Base-by-base conservation (phyloP, 495 filamentous ascomycete genomes). In the Penicillium verhagenii region DNA sequence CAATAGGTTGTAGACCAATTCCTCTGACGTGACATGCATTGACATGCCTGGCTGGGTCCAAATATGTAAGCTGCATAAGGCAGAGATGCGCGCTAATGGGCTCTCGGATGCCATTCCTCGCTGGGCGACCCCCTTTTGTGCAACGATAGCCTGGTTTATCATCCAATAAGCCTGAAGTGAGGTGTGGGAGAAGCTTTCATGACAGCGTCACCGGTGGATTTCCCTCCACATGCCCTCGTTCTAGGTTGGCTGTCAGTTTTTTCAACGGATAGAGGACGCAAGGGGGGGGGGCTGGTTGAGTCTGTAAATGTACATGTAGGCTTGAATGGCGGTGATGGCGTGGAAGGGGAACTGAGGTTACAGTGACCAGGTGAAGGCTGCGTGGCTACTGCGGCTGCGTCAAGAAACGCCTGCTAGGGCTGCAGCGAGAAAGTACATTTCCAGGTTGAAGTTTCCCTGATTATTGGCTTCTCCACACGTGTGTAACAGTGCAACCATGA, bases 131-230 rank as follows among this genome's bases (percentile, higher is more conserved):
- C 33, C 7, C 33, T 35, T 35, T 35, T 14, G 56, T 53, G 35
- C 44, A 42, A 57, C 54, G 33, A 40, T 49, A 35, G n/a, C 18
- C 24, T 18, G 13, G 6, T 14, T n/a, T 44, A 23, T 40, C 46
- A 10, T 39, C 19, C 42, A 47, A 11, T 54, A 50, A 40, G 51
- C 46, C 46, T 51, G 51, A 52, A 3, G 19, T 23, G 47, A n/a
- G n/a, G 29, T 40, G 29, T 28, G 20, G 6, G 47, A 29, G 48
- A 57, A 52, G 33, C n/a, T 57, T 58, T 58, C 11, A 28, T 43
- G 35, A 53, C 29, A 43, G 24, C 18, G 37, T 53, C 50, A 53
- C 26, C 18, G 13, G 40, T 47, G 16, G 38, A 33, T 38, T n/a
- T 33, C 40, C 29, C 16, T 50, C 19, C 42, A n/a, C 10, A 13